These are phyloP conservation scores for Saxophila tyrrhenica DNA, from an alignment of 495 filamentous ascomycete genomes.

Conservation along the genomic window DNA sequence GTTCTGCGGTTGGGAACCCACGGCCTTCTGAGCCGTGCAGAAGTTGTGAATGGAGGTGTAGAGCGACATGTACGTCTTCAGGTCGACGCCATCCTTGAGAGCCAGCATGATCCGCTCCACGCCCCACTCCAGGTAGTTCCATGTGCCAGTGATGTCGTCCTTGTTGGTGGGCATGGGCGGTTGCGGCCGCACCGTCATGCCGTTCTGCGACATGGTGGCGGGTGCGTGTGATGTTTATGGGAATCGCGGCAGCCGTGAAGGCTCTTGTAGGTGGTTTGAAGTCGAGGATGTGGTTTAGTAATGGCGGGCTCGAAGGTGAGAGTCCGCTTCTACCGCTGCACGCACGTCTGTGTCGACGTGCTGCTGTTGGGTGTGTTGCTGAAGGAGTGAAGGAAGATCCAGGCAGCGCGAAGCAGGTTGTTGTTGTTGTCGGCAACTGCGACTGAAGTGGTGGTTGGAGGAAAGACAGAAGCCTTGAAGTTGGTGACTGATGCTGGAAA, in stretches of 20 bases:
- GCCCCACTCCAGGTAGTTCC: constrained; percentile 76
- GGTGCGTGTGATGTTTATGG: neutral
- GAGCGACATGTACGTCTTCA: constrained; percentile 90
- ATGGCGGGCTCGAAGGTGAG: too few species aligned
- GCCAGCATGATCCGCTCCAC: constrained; percentile 88
- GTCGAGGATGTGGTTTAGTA: too few species aligned
- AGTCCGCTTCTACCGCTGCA: neutral
- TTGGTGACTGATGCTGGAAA: too few species aligned
- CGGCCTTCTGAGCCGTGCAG: constrained; percentile 93
- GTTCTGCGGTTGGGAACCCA: constrained; percentile 24
- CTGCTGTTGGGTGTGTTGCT: too few species aligned
- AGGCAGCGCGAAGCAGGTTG: too few species aligned
- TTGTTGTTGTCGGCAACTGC: too few species aligned
- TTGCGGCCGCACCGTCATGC: constrained; percentile 1
- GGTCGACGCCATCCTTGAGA: constrained; percentile 82
- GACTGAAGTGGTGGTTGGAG: too few species aligned
- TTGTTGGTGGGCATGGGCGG: constrained; percentile 19
- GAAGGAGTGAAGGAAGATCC: too few species aligned
- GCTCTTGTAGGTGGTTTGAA: neutral
- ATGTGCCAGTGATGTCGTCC: constrained; percentile 32
- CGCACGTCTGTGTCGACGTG: neutral
- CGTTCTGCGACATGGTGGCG: constrained; percentile 9
- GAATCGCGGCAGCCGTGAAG: neutral
- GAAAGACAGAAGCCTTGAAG: too few species aligned
- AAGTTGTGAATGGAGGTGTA: constrained; percentile 99